Evolutionary conservation across 371 early-diverging fungal species (phyloP), one percentile per base, ranked within the genome.

Genomic region (Mucor piriformis): DNA sequence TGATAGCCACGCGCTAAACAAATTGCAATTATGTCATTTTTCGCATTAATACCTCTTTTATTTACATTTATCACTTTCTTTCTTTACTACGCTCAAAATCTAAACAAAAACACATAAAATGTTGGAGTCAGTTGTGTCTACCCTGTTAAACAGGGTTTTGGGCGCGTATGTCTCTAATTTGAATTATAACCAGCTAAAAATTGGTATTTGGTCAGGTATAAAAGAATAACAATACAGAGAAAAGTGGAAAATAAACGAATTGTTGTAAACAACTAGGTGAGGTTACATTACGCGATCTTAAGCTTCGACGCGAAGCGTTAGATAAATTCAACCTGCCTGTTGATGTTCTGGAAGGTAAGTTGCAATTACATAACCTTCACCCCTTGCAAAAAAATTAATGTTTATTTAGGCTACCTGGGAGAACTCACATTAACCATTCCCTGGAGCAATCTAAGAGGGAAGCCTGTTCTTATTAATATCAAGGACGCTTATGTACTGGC

Each of bases 141-240:
- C 86, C 42, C 83, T 97, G 21, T 79, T 96, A 51, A 97, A 97
- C 72, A 88, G 90, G 72, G 83, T 96, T 59, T 86, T 98, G 32
- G 98, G 98, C 33, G 94, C 93, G 59, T 97, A 97, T 84, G 95
- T 97, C 43, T 91, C 90, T 33, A 96, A 97, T 73, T 83, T 99
- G 38, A 96, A 97, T 65, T 90, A 93, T 44, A 93, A 89, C 57
- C 98, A 99, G 79, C 86, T 99, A 54, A 95, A 92, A 69, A 87
- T 98, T 59, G 97, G 93, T 33, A 93, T 98, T 54, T 98, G 98
- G 98, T 88, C 88, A 66, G 99, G 97, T 93, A 88, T 18, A 24
- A 27, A 38, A 10, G 24, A 38, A 29, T 23, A 16, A n/a, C 15
- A 49, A 10, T 8, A 60, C 2, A 46, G 29, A 48, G 33, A 44